Evolutionary conservation across 176 grass and related monocot species (phyloP).

Genomic region (Pharus latifolius): DNA sequence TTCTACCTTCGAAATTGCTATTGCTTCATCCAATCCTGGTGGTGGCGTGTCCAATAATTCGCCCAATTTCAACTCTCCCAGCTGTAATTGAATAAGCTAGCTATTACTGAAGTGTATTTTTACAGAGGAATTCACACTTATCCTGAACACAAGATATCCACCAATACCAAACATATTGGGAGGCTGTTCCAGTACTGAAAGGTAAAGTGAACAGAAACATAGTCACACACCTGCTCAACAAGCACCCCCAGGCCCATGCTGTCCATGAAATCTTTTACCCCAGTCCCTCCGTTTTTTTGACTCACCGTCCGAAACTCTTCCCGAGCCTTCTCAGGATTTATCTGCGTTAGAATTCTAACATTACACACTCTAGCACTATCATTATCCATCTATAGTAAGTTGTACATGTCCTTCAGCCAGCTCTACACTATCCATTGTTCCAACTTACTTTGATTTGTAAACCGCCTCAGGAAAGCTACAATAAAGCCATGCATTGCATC

Average conservation of each 20-base stretch:
- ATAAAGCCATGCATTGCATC: too few relatives aligned
- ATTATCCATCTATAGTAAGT: background rate
- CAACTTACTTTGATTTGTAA: background rate
- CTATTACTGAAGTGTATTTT: constrained; percentile 3
- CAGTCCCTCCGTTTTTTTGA: constrained; percentile 70
- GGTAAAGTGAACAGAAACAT: constrained; percentile 2
- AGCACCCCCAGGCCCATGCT: constrained; percentile 89
- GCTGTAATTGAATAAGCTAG: constrained; percentile 37
- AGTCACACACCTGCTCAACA: constrained; percentile 55
- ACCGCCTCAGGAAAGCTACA: too few relatives aligned
- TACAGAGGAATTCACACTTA: background rate
- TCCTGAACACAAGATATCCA: background rate
- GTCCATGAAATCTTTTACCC: constrained; percentile 97
- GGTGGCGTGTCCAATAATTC: constrained; percentile 84
- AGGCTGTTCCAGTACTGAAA: background rate
- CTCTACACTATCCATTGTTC: background rate
- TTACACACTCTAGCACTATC: background rate
- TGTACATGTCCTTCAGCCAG: background rate
- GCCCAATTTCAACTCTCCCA: constrained; percentile 91
- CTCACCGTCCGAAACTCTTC: constrained; percentile 74
- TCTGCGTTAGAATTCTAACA: constrained; percentile 33
- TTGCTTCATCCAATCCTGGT: constrained; percentile 92
- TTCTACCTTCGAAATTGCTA: constrained; percentile 89
- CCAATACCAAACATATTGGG: background rate
- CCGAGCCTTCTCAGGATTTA: constrained; percentile 86